Base-by-base conservation (phyloP, 2,329 filamentous ascomycete genomes). In the Venturia effusa region DNA sequence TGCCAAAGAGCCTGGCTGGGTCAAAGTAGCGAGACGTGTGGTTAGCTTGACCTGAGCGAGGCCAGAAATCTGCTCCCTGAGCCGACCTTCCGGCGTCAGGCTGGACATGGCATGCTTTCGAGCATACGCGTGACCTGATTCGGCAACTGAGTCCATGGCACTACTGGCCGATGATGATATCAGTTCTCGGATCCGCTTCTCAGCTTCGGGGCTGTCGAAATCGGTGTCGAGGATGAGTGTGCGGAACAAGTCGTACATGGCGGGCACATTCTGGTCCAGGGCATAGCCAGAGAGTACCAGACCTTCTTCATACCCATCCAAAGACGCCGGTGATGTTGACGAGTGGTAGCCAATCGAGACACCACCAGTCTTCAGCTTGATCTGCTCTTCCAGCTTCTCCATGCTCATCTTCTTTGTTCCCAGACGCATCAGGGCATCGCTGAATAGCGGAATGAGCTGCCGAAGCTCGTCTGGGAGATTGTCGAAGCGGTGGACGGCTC, bases 311-410 rank as follows among this genome's bases (percentile, higher is more conserved):
- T 87, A 88, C 32, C 83, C 79, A 37, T 83, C 81, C 63, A 90
- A 85, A 68, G 93, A 84, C 1, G 82, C 82, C 0, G 93, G 90
- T 2, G 87, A 91, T 0, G 92, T 84, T 0, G 88, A 86, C n/a
- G 88, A 84, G 75, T 95, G 89, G 69, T 96, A 92, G 1, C 88
- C 87, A 19, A 95, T 86, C 2, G 87, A 89, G 43, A 99, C 84
- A 11, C 94, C 94, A 24, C 94, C 94, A 1, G 94, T 97, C 78
- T 95, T 96, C 37, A 97, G 82, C 75, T 97, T 97, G 74, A 99
- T 97, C 64, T 92, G 77, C 71, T 97, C 94, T 75, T 99, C 94
- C 61, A 97, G 84, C 74, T 97, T 87, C 74, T 97, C 94, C 88
- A 96, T 97, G 0, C 87, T 86, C 81, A 89, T 89, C 66, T 87